Evolutionary conservation across 345 rosid genomes (phyloP), one percentile per base, ranked within the genome.

Genomic region (Gossypium rotundifolium): DNA sequence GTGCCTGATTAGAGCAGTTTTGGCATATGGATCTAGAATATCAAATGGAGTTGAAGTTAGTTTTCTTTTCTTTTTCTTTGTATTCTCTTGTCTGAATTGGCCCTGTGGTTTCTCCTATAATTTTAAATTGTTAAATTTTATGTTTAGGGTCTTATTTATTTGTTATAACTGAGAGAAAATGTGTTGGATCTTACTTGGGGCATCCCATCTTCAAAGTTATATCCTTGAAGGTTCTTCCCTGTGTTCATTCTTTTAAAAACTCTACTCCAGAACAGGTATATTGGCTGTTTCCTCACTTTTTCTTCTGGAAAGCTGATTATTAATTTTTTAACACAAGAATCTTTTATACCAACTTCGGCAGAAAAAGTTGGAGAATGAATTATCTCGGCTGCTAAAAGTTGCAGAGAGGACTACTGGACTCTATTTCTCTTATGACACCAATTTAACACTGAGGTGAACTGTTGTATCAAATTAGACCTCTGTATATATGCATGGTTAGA

Each of bases 311-410:
- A 75, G 22, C 72, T 38, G 54, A 59, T 13, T 33, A 18, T 48
- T 16, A 7, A 70, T 73, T 72, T 33, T n/a, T 76, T 12, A 57
- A 61, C 27, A 65, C 74, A 23, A 29, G 58, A 70, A 57, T 54
- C 4, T 27, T 45, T 76, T 80, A 13, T 67, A 7, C 63, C 23
- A 20, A 22, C 59, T 75, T 68, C 70, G 76, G 75, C 94, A 95
- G 99, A 91, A 86, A 88, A 95, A 84, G 85, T 59, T 83, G 88
- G 98, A 93, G 88, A 81, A 82, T 1, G 94, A 93, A 78, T 95
- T 93, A 80, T 87, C 90, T 51, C 75, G 53, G 65, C 86, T 93
- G 77, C 87, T 95, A 27, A 86, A 69, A 71, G 72, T 84, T 33
- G 94, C 97, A 11, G 98, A 93, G 85, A 76, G 49, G 81, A 93